These are phyloP conservation scores for Ormosia semicastrata DNA, from an alignment of 306 rosid species.

Conservation along the genomic window DNA sequence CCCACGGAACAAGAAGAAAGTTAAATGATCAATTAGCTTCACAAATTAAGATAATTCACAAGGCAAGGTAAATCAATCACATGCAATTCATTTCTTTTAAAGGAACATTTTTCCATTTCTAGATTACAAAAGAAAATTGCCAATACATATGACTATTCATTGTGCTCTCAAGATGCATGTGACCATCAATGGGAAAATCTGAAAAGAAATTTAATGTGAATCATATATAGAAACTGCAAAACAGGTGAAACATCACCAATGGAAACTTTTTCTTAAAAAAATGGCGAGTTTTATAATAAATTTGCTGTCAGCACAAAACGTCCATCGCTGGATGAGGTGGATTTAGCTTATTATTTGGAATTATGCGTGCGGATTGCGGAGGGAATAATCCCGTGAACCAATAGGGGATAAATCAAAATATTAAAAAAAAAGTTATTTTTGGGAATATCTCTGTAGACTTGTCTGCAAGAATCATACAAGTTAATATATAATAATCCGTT, in stretches of 20 bases:
- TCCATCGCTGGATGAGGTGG: too few species aligned
- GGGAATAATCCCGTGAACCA: too few species aligned
- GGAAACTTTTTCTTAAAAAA: neutral
- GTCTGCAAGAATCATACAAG: too few species aligned
- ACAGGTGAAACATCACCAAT: neutral
- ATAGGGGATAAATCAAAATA: too few species aligned
- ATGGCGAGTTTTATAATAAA: neutral
- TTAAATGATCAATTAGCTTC: neutral
- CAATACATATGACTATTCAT: neutral
- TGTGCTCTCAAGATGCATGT: slow-evolving; percentile 9
- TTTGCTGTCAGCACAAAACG: too few species aligned
- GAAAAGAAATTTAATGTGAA: neutral
- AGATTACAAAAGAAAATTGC: neutral
- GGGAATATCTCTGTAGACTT: too few species aligned
- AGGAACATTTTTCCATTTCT: neutral
- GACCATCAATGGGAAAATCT: neutral
- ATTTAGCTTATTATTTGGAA: too few species aligned
- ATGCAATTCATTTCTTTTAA: neutral
- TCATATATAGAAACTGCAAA: neutral
- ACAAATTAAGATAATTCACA: neutral
- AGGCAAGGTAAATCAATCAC: neutral
- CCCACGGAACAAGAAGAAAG: slow-evolving; percentile 7
- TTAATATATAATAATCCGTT: too few species aligned
- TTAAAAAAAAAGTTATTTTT: too few species aligned
- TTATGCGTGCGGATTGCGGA: too few species aligned